Evolutionary conservation across 495 filamentous ascomycete genomes (phyloP).

Genomic region (Aspergillus asperescens): DNA sequence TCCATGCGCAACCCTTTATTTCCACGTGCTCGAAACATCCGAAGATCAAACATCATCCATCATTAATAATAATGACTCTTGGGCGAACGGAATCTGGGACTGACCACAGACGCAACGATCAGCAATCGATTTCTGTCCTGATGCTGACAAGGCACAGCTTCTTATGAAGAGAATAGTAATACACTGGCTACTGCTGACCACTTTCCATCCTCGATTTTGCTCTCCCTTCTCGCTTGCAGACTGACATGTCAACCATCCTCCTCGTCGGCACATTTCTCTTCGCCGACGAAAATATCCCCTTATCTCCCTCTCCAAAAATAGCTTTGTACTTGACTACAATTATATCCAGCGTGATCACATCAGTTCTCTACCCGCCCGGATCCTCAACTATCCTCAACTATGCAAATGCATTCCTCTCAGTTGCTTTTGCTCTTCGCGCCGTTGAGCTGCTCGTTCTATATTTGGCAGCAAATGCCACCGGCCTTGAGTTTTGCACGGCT

Average conservation of each 20-base stretch:
- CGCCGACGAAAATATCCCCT: constrained; percentile 7
- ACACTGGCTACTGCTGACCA: too few relatives aligned
- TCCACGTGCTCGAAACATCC: too few relatives aligned
- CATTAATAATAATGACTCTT: too few relatives aligned
- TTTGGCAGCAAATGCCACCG: constrained; percentile 14
- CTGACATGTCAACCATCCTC: constrained; percentile 12
- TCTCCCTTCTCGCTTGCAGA: neutral
- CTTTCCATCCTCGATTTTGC: neutral
- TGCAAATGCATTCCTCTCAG: constrained; percentile 15
- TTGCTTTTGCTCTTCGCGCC: constrained; percentile 14
- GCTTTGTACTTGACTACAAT: constrained; percentile 5
- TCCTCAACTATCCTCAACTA: constrained; percentile 12
- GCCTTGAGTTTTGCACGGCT: constrained; percentile 9
- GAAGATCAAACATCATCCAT: too few relatives aligned
- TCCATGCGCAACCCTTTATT: too few relatives aligned
- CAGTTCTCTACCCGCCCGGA: constrained; percentile 10
- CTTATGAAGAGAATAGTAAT: too few relatives aligned
- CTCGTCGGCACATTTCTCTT: constrained; percentile 13
- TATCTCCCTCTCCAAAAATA: neutral
- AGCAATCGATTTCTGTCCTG: too few relatives aligned
- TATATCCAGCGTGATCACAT: constrained; percentile 4
- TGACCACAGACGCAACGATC: too few relatives aligned
- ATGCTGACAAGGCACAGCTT: too few relatives aligned
- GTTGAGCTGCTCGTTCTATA: constrained; percentile 18
- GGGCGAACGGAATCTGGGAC: too few relatives aligned